These are phyloP conservation scores for Urtica urens DNA, from an alignment of 306 rosid species.

Conservation along the genomic window DNA sequence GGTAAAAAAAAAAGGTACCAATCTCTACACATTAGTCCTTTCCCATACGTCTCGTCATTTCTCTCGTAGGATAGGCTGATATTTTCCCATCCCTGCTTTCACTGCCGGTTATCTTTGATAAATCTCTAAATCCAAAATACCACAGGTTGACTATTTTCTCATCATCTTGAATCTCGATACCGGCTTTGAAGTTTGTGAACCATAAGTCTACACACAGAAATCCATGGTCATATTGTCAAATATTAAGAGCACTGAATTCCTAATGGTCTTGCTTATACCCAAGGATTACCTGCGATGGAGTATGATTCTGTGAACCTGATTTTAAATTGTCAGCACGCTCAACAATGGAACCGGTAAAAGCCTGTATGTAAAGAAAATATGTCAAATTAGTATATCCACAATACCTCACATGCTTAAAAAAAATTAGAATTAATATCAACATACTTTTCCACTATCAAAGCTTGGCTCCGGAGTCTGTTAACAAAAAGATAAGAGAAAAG, in stretches of 20 bases:
- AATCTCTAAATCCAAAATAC: not conserved
- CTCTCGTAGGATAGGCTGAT: too few species aligned
- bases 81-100: too few species aligned
- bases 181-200: constrained; percentile 59
- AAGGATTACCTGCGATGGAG: constrained; percentile 42
- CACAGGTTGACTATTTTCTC: constrained; percentile 33
- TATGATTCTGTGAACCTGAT: constrained; percentile 27
- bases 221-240: constrained; percentile 3
- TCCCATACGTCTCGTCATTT: too few species aligned
- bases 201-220: constrained; percentile 32
- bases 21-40: too few species aligned
- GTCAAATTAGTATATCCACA: not conserved
- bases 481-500: too few species aligned
- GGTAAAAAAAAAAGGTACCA: too few species aligned
- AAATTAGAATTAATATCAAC: constrained; percentile 1
- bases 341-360: constrained; percentile 73
- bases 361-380: constrained; percentile 33
- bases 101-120: too few species aligned
- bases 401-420: not conserved
- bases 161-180: constrained; percentile 89
- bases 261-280: not conserved
- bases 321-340: constrained; percentile 42
- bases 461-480: constrained; percentile 33
- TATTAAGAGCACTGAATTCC: not conserved
- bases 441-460: constrained; percentile 49